These are phyloP conservation scores for Butyriboletus loyo DNA, from an alignment of 768 basidiomycete genomes.

Conservation along the genomic window DNA sequence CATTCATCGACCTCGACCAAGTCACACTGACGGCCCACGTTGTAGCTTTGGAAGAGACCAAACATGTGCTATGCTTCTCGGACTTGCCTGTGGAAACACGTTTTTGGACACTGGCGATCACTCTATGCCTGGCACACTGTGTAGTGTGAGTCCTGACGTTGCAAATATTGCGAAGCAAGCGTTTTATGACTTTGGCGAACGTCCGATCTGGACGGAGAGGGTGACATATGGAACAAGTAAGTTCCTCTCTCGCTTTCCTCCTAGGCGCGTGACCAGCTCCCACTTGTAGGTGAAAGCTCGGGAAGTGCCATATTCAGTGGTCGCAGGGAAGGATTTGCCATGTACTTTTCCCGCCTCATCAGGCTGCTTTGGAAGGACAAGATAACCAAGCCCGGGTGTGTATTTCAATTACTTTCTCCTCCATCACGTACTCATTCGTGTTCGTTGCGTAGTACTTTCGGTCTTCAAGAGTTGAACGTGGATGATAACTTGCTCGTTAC, in stretches of 20 bases:
- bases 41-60: slow-evolving; percentile 87
- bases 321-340: slow-evolving; percentile 80
- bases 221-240: slow-evolving; percentile 73
- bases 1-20: not conserved
- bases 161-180: slow-evolving; percentile 75
- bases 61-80: slow-evolving; percentile 88
- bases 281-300: slow-evolving; percentile 53
- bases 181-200: slow-evolving; percentile 82
- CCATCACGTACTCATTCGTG: not conserved
- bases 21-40: slow-evolving; percentile 3
- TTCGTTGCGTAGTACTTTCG: slow-evolving; percentile 34
- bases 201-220: slow-evolving; percentile 79
- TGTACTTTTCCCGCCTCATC: slow-evolving; percentile 84
- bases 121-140: slow-evolving; percentile 43
- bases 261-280: not conserved
- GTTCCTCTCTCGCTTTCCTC: slow-evolving; percentile 16
- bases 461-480: slow-evolving; percentile 57
- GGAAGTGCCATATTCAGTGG: slow-evolving; percentile 82
- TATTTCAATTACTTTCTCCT: not conserved
- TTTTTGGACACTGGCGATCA: slow-evolving; percentile 63
- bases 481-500: slow-evolving; percentile 59
- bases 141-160: slow-evolving; percentile 56
- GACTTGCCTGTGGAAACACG: slow-evolving; percentile 80
- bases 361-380: slow-evolving; percentile 86
- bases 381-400: slow-evolving; percentile 63